A percentile compares a stretch with the other conserved stretches of the same genome.
Conservation (phyloP, 768 basidiomycete species). For the Chalciporus pseudorubinellus region DNA sequence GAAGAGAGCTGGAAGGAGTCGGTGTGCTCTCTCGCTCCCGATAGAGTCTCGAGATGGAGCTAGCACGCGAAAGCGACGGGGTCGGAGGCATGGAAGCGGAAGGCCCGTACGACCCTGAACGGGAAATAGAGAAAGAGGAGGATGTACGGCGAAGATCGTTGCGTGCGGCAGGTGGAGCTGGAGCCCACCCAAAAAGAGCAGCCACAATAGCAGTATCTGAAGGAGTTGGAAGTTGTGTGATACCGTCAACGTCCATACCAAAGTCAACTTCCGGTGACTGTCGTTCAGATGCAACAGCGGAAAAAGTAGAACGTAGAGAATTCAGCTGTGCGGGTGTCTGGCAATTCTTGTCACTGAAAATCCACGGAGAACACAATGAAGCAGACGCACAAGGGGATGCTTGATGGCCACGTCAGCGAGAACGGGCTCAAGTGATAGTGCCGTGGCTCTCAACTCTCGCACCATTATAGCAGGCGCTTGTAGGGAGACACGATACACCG, state of each 20-base stretch:
- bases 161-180: conserved; percentile 29
- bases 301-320: conserved; percentile 48
- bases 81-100: conserved; percentile 30
- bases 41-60: conserved; percentile 28
- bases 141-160: conserved; percentile 10
- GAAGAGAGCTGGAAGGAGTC: conserved; percentile 18
- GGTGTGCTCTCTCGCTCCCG: conserved; percentile 21
- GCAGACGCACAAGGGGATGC: conserved; percentile 65
- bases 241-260: conserved; percentile 10
- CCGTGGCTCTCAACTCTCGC: conserved; percentile 55
- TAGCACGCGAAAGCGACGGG: conserved; percentile 33
- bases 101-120: conserved; percentile 26
- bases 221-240: conserved; percentile 18
- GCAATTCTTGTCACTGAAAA: conserved; percentile 8
- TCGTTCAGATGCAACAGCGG: conserved; percentile 27
- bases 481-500: conserved; percentile 74
- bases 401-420: conserved; percentile 56
- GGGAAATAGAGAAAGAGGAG: conserved; percentile 23
- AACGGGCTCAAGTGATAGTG: conserved; percentile 49
- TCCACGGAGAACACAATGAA: conserved; percentile 1
- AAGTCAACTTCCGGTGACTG: conserved; percentile 28
- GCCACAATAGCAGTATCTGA: conserved; percentile 41
- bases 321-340: conserved; percentile 60
- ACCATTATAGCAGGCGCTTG: conserved; percentile 63
- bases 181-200: conserved; percentile 50